These are phyloP conservation scores for Pleodorina starrii DNA, from an alignment of 139 green algal species.

Conservation along the genomic window DNA sequence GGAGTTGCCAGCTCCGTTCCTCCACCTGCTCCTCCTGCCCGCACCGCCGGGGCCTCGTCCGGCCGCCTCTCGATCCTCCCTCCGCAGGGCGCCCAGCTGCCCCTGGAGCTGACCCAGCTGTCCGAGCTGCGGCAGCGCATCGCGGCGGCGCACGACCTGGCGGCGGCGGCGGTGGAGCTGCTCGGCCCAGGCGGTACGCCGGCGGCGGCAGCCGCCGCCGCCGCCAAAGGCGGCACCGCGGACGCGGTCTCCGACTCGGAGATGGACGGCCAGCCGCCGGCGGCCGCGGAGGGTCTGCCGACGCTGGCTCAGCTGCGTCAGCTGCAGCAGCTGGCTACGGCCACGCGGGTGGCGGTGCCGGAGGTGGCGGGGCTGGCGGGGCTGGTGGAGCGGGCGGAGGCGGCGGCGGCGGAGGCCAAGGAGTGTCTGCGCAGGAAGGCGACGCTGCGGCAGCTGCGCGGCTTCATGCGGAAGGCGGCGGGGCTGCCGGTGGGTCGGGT, in stretches of 20 bases:
- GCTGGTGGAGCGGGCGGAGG: slow-evolving; percentile 60
- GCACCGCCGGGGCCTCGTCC: too few relatives aligned
- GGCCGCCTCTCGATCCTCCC: too few relatives aligned
- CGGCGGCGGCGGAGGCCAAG: slow-evolving; percentile 49
- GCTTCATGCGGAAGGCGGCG: slow-evolving; percentile 35
- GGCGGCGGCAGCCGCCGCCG: neutral
- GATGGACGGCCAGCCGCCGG: neutral
- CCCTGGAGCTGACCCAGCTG: slow-evolving; percentile 65
- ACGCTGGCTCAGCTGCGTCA: slow-evolving; percentile 38
- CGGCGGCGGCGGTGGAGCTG: slow-evolving; percentile 39
- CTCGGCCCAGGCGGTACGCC: slow-evolving; percentile 1
- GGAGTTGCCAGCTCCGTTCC: too few relatives aligned
- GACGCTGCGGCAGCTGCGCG: slow-evolving; percentile 57
- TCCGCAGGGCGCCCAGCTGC: slow-evolving; percentile 29
- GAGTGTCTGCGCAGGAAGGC: slow-evolving; percentile 30
- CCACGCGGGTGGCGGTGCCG: slow-evolving; percentile 59
- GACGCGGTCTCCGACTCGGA: neutral
- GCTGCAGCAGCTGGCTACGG: slow-evolving; percentile 51
- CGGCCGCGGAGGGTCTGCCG: slow-evolving; percentile 1
- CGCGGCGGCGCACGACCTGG: slow-evolving; percentile 58
- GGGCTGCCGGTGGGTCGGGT: slow-evolving; percentile 9
- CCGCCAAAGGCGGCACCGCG: neutral
- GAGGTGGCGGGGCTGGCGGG: slow-evolving; percentile 48
- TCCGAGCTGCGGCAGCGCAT: slow-evolving; percentile 61
- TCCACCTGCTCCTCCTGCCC: neutral